Conservation (phyloP, 1,284 basidiomycete genomes). For the Moesziomyces globuligerus region DNA sequence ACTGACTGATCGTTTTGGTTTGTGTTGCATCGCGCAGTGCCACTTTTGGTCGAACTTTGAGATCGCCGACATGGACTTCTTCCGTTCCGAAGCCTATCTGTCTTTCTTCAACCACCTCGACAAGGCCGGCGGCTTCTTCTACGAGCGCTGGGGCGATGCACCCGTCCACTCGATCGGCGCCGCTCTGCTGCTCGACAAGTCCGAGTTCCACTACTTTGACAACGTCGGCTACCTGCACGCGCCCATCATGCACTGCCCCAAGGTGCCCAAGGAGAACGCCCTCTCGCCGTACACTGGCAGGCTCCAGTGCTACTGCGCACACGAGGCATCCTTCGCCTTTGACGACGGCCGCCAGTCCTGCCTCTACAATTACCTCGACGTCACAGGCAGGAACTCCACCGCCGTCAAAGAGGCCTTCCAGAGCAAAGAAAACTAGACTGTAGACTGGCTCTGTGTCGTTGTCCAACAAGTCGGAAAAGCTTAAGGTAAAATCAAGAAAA, state of each 20-base stretch:
- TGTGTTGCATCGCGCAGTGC: conserved; percentile 69
- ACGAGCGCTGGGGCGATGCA: conserved; percentile 82
- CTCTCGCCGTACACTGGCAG: conserved; percentile 31
- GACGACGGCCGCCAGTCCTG: conserved; percentile 29
- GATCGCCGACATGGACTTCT: conserved; percentile 79
- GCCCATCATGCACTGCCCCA: conserved; percentile 60
- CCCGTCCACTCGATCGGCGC: conserved; percentile 69
- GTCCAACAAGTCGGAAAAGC: too few species aligned
- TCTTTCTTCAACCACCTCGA: conserved; percentile 83
- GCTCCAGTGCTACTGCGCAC: conserved; percentile 32
- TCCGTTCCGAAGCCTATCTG: conserved; percentile 79
- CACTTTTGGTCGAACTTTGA: conserved; percentile 77
- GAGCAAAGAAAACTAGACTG: too few species aligned
- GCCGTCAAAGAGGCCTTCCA: conserved; percentile 11
- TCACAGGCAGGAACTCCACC: conserved; percentile 27
- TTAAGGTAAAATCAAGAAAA: background rate
- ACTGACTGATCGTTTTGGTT: background rate
- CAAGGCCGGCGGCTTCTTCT: conserved; percentile 74
- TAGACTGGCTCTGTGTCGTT: too few species aligned
- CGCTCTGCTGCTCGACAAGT: conserved; percentile 51
- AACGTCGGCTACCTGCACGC: conserved; percentile 62
- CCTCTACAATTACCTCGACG: conserved; percentile 30
- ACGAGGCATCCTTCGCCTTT: conserved; percentile 36
- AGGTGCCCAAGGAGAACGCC: conserved; percentile 4
- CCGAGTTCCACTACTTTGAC: conserved; percentile 57